phyloP scores from a whole-genome alignment of 345 rosid species.

The Hevea brasiliensis region DNA sequence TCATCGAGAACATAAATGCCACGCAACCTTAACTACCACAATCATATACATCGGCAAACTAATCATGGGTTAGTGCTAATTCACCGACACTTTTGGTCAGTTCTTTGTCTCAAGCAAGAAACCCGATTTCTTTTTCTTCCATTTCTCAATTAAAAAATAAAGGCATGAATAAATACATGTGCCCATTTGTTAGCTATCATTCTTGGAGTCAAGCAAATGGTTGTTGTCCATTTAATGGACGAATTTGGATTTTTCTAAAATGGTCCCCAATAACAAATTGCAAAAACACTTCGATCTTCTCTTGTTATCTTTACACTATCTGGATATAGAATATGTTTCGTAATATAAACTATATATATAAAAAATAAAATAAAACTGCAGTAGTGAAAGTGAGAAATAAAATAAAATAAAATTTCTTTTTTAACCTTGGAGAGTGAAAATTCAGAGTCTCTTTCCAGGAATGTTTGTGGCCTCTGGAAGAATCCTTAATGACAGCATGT shows the following conservation, averaged over 20 bases:
- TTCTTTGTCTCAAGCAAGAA: constrained; percentile 36
- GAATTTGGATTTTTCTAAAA: constrained; percentile 41
- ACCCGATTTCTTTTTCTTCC: constrained; percentile 22
- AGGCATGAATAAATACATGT: constrained; percentile 12
- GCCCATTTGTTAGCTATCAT: constrained; percentile 24
- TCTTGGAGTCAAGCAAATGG: constrained; percentile 31
- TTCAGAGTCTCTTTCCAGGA: constrained; percentile 33
- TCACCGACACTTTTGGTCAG: constrained; percentile 35
- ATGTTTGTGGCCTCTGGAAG: constrained; percentile 41
- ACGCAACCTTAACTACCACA: constrained; percentile 33
- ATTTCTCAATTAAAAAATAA: neutral
- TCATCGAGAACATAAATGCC: constrained; percentile 35
- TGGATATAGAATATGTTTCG: neutral
- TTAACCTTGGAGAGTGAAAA: constrained; percentile 33
- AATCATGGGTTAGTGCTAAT: constrained; percentile 43
- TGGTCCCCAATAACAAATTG: constrained; percentile 58
- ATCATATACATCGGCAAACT: constrained; percentile 39
- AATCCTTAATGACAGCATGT: constrained; percentile 36
- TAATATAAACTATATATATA: neutral
- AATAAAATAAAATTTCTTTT: neutral
- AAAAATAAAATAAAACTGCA: neutral
- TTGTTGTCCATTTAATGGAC: constrained; percentile 23
- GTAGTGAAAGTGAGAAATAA: neutral
- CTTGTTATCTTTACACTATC: constrained; percentile 13
- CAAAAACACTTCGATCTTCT: constrained; percentile 36